A percentile compares a stretch with the other conserved stretches of the same genome.
Evolutionary conservation across 2,329 filamentous ascomycete genomes (phyloP).

Genomic region (Setomelanomma holmii): DNA sequence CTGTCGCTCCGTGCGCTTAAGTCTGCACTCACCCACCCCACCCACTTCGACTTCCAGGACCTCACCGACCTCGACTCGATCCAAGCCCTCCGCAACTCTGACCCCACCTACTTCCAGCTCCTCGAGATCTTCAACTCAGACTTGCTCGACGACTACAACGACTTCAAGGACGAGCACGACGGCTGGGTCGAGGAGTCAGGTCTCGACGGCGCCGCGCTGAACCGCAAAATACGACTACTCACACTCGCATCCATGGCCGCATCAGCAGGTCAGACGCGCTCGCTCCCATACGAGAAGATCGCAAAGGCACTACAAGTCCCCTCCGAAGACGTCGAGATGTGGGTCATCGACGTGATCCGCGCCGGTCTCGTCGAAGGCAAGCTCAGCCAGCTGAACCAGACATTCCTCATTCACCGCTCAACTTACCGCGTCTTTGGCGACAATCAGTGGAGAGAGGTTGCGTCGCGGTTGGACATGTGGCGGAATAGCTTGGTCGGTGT

Average conservation of each 20-base stretch:
- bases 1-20: constrained; percentile 71
- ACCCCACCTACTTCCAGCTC: constrained; percentile 86
- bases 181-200: constrained; percentile 82
- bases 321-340: constrained; percentile 88
- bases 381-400: constrained; percentile 88
- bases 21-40: constrained; percentile 69
- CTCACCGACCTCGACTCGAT: constrained; percentile 76
- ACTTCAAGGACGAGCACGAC: constrained; percentile 91
- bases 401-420: constrained; percentile 94
- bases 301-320: constrained; percentile 84
- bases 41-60: constrained; percentile 76
- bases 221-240: constrained; percentile 95
- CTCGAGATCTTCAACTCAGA: constrained; percentile 96
- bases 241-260: constrained; percentile 91
- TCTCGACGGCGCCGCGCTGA: constrained; percentile 73
- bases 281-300: constrained; percentile 87
- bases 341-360: constrained; percentile 98
- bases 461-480: constrained; percentile 90
- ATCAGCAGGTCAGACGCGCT: constrained; percentile 75
- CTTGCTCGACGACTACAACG: constrained; percentile 92
- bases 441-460: constrained; percentile 97
- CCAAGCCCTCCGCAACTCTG: constrained; percentile 84
- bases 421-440: constrained; percentile 97
- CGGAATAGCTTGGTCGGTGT: constrained; percentile 81
- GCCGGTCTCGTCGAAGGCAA: constrained; percentile 95